Evolutionary conservation across 2,329 filamentous ascomycete species (phyloP).

Genomic region (Colletotrichum phormii): DNA sequence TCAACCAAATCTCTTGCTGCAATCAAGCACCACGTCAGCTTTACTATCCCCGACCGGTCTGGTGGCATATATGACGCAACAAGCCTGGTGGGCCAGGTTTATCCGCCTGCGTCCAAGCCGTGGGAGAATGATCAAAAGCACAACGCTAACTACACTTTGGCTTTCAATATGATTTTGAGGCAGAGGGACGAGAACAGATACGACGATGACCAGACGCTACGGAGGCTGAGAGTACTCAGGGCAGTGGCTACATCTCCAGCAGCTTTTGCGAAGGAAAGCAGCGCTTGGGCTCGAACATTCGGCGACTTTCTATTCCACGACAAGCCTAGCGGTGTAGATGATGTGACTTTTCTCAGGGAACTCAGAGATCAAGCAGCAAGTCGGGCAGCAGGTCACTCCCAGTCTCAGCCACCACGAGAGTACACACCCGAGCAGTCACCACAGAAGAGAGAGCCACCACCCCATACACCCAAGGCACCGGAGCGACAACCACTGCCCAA

Average conservation of each 20-base stretch:
- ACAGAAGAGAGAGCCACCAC: too few species aligned
- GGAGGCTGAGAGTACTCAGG: not conserved
- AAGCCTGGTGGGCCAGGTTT: not conserved
- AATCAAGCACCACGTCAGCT: not conserved
- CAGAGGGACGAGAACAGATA: not conserved
- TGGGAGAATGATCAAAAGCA: not conserved
- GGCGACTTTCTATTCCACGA: not conserved
- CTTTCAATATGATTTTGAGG: not conserved
- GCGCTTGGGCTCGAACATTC: not conserved
- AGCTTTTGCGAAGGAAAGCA: not conserved
- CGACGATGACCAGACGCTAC: rapidly evolving
- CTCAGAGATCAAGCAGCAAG: not conserved
- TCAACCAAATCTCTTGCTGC: not conserved
- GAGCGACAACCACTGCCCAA: too few species aligned
- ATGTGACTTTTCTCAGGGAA: not conserved
- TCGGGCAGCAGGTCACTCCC: not conserved
- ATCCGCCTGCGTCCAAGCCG: not conserved
- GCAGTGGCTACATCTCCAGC: not conserved
- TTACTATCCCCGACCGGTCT: not conserved
- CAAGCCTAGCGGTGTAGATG: not conserved
- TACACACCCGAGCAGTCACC: too few species aligned
- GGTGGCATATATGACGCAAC: rapidly evolving
- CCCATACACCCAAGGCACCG: too few species aligned
- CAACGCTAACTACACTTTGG: not conserved
- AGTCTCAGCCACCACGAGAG: not conserved